Percentiles rank a stretch among this genome's conserved stretches.
These are phyloP conservation scores for Erodium moschatum DNA, from an alignment of 441 rosid genomes.

Conservation along the genomic window DNA sequence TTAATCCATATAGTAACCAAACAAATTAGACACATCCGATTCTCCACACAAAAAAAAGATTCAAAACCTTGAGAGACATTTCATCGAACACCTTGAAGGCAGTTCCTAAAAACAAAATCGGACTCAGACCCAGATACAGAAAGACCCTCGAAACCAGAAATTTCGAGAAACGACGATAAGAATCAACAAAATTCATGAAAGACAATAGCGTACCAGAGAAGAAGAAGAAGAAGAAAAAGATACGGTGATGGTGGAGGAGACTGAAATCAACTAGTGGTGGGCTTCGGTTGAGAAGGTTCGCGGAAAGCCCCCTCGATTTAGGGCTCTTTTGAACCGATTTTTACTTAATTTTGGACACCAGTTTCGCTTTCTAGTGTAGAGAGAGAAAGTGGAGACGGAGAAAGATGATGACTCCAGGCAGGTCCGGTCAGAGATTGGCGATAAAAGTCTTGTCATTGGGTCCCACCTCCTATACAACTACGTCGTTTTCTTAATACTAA, in stretches of 20 bases:
- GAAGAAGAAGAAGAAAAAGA: background rate
- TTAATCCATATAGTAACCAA: too few relatives aligned
- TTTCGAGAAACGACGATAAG: background rate
- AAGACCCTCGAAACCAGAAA: background rate
- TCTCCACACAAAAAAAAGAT: background rate
- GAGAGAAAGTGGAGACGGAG: background rate
- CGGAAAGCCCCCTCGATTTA: conserved; percentile 17
- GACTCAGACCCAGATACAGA: background rate
- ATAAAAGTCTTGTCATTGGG: background rate
- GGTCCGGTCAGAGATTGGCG: background rate
- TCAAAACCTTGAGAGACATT: background rate
- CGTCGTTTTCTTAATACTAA: background rate
- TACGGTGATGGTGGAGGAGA: background rate
- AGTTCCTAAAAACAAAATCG: background rate
- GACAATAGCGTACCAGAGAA: background rate
- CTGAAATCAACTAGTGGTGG: background rate
- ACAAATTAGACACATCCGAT: too few relatives aligned
- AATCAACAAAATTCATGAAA: background rate
- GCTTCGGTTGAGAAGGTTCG: conserved; percentile 24
- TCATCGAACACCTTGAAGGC: conserved; percentile 3
- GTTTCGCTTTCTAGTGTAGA: background rate
- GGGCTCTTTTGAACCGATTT: background rate
- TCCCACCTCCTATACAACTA: background rate
- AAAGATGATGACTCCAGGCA: background rate
- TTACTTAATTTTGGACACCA: background rate